These are phyloP conservation scores for Canavalia ensiformis DNA, from an alignment of 306 rosid species.

Conservation along the genomic window DNA sequence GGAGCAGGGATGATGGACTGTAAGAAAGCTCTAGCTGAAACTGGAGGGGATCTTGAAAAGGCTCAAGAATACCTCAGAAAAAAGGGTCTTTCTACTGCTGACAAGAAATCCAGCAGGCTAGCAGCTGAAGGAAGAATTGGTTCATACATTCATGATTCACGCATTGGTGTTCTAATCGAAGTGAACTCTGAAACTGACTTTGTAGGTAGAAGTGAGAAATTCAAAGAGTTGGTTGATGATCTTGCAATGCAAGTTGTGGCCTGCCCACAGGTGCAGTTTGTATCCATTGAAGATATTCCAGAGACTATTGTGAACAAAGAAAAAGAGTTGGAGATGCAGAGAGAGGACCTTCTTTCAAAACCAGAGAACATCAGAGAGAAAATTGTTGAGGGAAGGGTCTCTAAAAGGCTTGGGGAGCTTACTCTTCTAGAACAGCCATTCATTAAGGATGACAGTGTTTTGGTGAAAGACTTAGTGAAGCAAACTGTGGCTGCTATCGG, in stretches of 20 bases:
- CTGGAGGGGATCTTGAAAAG: constrained; percentile 93
- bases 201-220: constrained; percentile 84
- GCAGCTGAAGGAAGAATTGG: constrained; percentile 99
- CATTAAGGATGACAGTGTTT: constrained; percentile 80
- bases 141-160: constrained; percentile 90
- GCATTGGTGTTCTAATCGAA: constrained; percentile 94
- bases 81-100: constrained; percentile 94
- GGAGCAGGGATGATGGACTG: constrained; percentile 99
- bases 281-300: constrained; percentile 84
- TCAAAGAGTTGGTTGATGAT: constrained; percentile 92
- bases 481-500: constrained; percentile 99
- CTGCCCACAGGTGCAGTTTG: constrained; percentile 81
- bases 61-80: constrained; percentile 97
- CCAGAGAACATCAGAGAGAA: constrained; percentile 93
- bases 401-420: constrained; percentile 97
- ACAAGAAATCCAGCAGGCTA: constrained; percentile 90
- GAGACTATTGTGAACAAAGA: constrained; percentile 69
- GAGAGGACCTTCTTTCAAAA: constrained; percentile 87
- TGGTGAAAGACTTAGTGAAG: constrained; percentile 93
- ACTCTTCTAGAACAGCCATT: constrained; percentile 93
- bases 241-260: constrained; percentile 98
- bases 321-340: constrained; percentile 89
- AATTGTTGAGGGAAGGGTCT: constrained; percentile 93
- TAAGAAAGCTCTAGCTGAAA: constrained; percentile 95
- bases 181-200: constrained; percentile 97